Evolutionary conservation across 1,284 basidiomycete species (phyloP).

Genomic region (Stygiomarasmius scandens): DNA sequence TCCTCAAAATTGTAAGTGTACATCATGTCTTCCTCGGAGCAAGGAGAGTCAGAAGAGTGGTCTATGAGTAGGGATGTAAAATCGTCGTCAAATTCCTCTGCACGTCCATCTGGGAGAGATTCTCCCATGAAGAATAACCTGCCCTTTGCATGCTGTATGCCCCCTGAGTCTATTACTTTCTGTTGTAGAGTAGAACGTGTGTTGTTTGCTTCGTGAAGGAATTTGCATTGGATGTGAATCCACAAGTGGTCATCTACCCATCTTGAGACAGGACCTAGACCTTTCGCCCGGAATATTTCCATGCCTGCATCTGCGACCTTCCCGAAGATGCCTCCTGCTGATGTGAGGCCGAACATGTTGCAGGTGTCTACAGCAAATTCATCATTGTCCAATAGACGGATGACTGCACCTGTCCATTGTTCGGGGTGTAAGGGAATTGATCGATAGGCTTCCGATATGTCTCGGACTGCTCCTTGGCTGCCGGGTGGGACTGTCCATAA

Average conservation of each 20-base stretch:
- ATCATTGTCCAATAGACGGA: conserved; percentile 22
- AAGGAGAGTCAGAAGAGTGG: conserved; percentile 4
- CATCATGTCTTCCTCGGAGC: conserved; percentile 5
- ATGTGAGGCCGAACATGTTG: conserved; percentile 31
- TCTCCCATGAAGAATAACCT: conserved; percentile 33
- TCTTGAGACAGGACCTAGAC: conserved; percentile 36
- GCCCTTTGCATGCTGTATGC: conserved; percentile 25
- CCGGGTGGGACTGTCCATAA: conserved; percentile 35
- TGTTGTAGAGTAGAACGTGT: background rate
- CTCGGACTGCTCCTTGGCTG: conserved; percentile 35
- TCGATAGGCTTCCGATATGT: conserved; percentile 35
- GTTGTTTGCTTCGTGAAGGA: conserved; percentile 26
- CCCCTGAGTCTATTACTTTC: conserved; percentile 18
- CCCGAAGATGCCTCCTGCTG: conserved; percentile 35
- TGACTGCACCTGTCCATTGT: conserved; percentile 37
- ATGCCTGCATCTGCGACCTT: conserved; percentile 27
- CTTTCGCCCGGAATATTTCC: conserved; percentile 28
- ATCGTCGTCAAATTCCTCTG: conserved; percentile 37
- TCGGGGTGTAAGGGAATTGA: conserved; percentile 34
- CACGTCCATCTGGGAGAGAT: conserved; percentile 17
- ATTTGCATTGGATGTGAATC: conserved; percentile 28
- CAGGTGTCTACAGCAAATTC: conserved; percentile 31
- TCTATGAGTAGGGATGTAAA: conserved; percentile 1
- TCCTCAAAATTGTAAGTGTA: conserved; percentile 30
- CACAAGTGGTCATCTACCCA: conserved; percentile 49